phyloP scores from a whole-genome alignment of 257 asterid genomes.

The Haberlea rhodopensis region DNA sequence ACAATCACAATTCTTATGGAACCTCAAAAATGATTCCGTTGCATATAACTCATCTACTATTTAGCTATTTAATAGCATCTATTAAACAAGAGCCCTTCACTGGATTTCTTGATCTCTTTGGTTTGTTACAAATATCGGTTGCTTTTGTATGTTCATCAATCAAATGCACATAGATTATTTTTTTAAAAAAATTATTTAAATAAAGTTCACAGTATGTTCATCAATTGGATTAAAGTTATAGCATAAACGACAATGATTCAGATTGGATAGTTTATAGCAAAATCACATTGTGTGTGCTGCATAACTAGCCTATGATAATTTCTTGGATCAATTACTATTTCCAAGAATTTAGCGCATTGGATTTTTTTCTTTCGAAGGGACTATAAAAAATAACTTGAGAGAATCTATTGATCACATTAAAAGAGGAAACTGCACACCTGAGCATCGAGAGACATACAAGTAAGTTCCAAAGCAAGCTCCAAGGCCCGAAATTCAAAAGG shows the following conservation, averaged over 20 bases:
- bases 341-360: background rate
- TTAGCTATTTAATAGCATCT: too few relatives aligned
- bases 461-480: slow-evolving; percentile 94
- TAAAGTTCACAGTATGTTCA: too few relatives aligned
- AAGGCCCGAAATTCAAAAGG: slow-evolving; percentile 96
- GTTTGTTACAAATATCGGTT: too few relatives aligned
- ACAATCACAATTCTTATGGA: background rate
- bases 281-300: too few relatives aligned
- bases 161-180: background rate
- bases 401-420: slow-evolving; percentile 11
- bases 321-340: background rate
- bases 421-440: slow-evolving; percentile 58
- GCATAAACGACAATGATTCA: too few relatives aligned
- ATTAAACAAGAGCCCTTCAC: background rate
- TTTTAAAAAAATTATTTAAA: too few relatives aligned
- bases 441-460: slow-evolving; percentile 87
- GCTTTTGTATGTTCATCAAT: too few relatives aligned
- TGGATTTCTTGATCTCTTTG: background rate
- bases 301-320: too few relatives aligned
- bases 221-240: background rate
- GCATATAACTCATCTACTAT: background rate
- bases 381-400: background rate
- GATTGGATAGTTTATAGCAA: background rate
- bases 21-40: background rate
- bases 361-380: background rate